Evolutionary conservation across 2,329 filamentous ascomycete species (phyloP).

Genomic region (Neoscytalidium dimidiatum): DNA sequence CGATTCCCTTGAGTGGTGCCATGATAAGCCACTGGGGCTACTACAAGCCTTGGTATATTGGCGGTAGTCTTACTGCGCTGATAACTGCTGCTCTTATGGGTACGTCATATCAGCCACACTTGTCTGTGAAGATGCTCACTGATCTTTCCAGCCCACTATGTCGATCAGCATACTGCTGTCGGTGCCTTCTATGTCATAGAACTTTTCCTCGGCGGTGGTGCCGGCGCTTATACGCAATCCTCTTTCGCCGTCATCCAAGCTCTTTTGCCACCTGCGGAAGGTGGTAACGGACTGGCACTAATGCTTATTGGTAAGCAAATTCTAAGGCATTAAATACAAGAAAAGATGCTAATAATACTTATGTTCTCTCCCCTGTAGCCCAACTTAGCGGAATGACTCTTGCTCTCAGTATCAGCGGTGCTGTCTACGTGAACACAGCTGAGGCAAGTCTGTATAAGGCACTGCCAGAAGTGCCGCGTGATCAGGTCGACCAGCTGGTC

Average conservation of each 20-base stretch:
- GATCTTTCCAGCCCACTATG: not conserved
- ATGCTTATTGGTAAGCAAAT: not conserved
- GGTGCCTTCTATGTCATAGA: not conserved
- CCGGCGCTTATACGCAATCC: not conserved
- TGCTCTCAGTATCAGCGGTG: no score
- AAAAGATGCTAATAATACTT: no score
- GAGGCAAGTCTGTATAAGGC: no score
- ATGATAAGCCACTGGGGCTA: conserved; percentile 26
- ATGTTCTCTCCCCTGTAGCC: no score
- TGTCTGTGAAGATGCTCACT: no score
- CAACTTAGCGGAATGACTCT: no score
- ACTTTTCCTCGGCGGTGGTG: not conserved
- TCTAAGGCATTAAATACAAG: no score
- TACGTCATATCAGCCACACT: no score
- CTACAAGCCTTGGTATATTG: conserved; percentile 29
- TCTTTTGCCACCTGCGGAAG: not conserved
- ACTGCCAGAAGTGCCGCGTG: no score
- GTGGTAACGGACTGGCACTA: not conserved
- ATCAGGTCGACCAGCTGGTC: no score
- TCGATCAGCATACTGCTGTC: not conserved
- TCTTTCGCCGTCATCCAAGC: not conserved
- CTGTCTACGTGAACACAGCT: no score
- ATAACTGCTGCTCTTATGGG: no score
- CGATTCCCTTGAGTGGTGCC: conserved; percentile 25
- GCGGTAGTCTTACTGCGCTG: conserved; percentile 20